Percentiles rank a stretch among this genome's conserved stretches.
These are phyloP conservation scores for Spirogloea muscicola DNA, from an alignment of 139 green algal species.

Conservation along the genomic window DNA sequence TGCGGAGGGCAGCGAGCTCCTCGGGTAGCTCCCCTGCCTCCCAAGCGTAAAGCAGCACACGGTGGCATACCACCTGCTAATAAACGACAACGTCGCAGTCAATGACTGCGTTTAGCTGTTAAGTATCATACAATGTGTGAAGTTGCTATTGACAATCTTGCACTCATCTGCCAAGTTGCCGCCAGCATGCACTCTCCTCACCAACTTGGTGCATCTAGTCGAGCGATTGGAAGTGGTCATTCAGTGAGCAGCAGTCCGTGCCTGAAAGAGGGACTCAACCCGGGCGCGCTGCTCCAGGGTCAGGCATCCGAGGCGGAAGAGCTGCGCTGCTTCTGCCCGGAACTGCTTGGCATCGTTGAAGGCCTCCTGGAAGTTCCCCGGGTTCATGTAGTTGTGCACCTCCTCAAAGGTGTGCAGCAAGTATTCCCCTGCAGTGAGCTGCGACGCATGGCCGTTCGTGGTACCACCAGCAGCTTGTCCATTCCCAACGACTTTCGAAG, in stretches of 20 bases:
- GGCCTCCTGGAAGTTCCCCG: conserved; percentile 51
- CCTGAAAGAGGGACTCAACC: conserved; percentile 58
- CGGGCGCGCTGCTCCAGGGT: conserved; percentile 58
- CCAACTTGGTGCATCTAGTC: no score
- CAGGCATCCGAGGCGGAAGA: conserved; percentile 67
- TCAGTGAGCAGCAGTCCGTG: conserved; percentile 1
- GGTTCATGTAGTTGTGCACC: conserved; percentile 18
- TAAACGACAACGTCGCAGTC: no score
- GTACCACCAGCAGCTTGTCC: no score
- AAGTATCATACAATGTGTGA: no score
- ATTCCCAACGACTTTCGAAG: no score
- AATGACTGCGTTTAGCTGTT: no score
- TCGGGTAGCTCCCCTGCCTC: conserved; percentile 16
- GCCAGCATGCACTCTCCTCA: no score
- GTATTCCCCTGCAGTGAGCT: conserved; percentile 44
- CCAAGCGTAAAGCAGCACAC: conserved; percentile 26
- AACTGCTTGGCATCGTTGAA: conserved; percentile 65
- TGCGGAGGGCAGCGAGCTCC: conserved; percentile 14
- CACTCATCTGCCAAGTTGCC: no score
- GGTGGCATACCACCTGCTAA: conserved; percentile 32
- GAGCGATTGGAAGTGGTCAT: no score
- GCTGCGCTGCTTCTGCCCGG: conserved; percentile 56
- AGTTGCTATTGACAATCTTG: no score
- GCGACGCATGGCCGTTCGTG: no score
- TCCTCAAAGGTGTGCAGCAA: conserved; percentile 59